phyloP scores from a whole-genome alignment of 805 yeast genomes.

The Vanderwaltozyma yarrowii region DNA sequence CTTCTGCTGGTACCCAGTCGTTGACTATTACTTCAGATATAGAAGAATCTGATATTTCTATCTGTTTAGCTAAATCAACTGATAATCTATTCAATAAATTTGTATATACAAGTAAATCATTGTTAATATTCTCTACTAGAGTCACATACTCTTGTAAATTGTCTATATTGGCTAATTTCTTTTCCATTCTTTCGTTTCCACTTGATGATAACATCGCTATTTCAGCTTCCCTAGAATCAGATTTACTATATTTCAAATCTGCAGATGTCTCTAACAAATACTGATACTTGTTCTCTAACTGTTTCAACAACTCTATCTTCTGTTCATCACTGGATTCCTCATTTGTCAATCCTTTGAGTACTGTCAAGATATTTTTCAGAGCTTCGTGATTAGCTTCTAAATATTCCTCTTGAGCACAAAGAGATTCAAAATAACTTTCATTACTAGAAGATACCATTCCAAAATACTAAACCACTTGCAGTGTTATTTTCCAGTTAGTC shows the following conservation, averaged over 20 bases:
- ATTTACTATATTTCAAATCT: constrained; percentile 16
- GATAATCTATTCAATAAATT: constrained; percentile 21
- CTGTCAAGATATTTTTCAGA: constrained; percentile 8
- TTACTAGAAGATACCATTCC: not conserved
- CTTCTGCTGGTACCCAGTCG: constrained; percentile 16
- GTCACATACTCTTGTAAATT: constrained; percentile 10
- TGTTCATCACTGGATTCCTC: constrained; percentile 11
- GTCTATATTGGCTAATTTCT: constrained; percentile 4
- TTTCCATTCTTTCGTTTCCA: constrained; percentile 1
- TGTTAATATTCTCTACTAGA: constrained; percentile 10
- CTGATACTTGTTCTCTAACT: constrained; percentile 8
- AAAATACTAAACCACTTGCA: not conserved
- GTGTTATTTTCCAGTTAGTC: not conserved
- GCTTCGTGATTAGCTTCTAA: constrained; percentile 14
- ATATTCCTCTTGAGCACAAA: constrained; percentile 20
- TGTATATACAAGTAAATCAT: constrained; percentile 16
- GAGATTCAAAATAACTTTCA: constrained; percentile 13
- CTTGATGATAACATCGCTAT: not conserved
- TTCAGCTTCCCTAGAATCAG: constrained; percentile 4
- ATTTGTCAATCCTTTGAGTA: constrained; percentile 8
- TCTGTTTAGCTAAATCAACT: constrained; percentile 19
- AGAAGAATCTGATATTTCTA: constrained; percentile 15
- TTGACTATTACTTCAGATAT: constrained; percentile 13
- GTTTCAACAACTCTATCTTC: constrained; percentile 6
- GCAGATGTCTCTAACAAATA: constrained; percentile 8